Conservation (phyloP, 2,329 filamentous ascomycete genomes). For the Colletotrichum lupini region DNA sequence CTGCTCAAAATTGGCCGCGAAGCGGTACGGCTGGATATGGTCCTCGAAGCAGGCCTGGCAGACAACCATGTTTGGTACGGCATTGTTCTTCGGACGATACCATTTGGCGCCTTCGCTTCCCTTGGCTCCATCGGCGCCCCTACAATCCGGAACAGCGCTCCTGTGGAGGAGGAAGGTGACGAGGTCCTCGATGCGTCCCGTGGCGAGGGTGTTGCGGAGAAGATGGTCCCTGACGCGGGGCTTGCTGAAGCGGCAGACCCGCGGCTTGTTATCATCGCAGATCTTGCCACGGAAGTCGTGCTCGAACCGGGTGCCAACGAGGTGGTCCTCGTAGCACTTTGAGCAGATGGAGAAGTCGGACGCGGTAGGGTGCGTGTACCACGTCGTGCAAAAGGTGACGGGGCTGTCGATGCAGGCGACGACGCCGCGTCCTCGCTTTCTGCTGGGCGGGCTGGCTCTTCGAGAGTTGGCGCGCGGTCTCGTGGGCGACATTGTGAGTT, state of each 20-base stretch:
- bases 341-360: conserved; percentile 49
- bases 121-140: conserved; percentile 37
- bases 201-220: conserved; percentile 42
- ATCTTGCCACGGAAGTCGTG: conserved; percentile 40
- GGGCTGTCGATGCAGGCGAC: conserved; percentile 44
- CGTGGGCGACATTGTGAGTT: conserved; percentile 9
- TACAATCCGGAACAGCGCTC: conserved; percentile 43
- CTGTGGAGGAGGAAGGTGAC: conserved; percentile 45
- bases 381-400: conserved; percentile 45
- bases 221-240: conserved; percentile 46
- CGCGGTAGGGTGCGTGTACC: conserved; percentile 49
- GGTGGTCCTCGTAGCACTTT: conserved; percentile 50
- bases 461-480: conserved; percentile 29
- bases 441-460: conserved; percentile 14
- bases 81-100: conserved; percentile 43
- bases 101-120: conserved; percentile 44
- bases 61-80: conserved; percentile 46
- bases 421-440: conserved; percentile 28
- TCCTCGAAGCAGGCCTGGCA: conserved; percentile 54
- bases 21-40: conserved; percentile 40
- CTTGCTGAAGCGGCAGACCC: conserved; percentile 48
- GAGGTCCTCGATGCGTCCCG: conserved; percentile 41
- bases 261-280: conserved; percentile 40
- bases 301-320: conserved; percentile 45
- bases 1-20: conserved; percentile 45